Percentiles rank a stretch among this genome's conserved stretches.
Evolutionary conservation across 768 basidiomycete species (phyloP).

Genomic region (Termitomyces sp.): DNA sequence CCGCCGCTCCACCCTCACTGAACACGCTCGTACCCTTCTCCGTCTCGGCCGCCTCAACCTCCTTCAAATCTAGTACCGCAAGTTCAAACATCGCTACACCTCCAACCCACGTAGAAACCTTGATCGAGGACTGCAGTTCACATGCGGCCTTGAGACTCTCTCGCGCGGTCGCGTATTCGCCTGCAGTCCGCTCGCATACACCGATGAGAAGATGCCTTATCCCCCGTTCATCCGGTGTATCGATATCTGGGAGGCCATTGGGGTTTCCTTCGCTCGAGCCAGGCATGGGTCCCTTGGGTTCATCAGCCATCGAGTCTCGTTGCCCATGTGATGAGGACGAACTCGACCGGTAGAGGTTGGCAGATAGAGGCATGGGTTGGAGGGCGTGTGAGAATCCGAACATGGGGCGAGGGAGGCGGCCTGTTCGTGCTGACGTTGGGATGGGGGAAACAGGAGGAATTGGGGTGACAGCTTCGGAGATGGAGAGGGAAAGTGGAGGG

Average conservation of each 20-base stretch:
- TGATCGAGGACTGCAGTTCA: slow-evolving; percentile 29
- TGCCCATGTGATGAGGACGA: neutral
- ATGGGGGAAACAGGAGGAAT: slow-evolving; percentile 2
- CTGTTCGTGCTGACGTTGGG: neutral
- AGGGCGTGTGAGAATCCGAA: slow-evolving; percentile 12
- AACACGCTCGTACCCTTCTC: slow-evolving; percentile 11
- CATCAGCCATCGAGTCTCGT: neutral
- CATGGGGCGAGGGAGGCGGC: slow-evolving; percentile 1
- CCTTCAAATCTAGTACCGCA: slow-evolving; percentile 64
- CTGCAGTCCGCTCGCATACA: slow-evolving; percentile 53
- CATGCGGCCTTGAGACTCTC: slow-evolving; percentile 48
- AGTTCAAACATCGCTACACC: slow-evolving; percentile 66
- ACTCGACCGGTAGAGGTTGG: neutral
- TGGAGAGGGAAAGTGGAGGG: slow-evolving; percentile 24
- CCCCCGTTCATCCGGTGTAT: slow-evolving; percentile 67
- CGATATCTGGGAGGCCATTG: slow-evolving; percentile 33
- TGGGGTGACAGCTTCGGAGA: slow-evolving; percentile 4
- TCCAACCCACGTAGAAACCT: slow-evolving; percentile 62
- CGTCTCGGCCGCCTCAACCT: slow-evolving; percentile 31
- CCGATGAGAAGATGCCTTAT: slow-evolving; percentile 66
- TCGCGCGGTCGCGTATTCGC: slow-evolving; percentile 38
- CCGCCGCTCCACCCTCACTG: slow-evolving; percentile 3
- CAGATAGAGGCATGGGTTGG: slow-evolving; percentile 7
- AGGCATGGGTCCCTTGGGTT: neutral
- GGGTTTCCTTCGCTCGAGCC: slow-evolving; percentile 3